phyloP scores from a whole-genome alignment of 148 eudicot species.

The Bassia scoparia region DNA sequence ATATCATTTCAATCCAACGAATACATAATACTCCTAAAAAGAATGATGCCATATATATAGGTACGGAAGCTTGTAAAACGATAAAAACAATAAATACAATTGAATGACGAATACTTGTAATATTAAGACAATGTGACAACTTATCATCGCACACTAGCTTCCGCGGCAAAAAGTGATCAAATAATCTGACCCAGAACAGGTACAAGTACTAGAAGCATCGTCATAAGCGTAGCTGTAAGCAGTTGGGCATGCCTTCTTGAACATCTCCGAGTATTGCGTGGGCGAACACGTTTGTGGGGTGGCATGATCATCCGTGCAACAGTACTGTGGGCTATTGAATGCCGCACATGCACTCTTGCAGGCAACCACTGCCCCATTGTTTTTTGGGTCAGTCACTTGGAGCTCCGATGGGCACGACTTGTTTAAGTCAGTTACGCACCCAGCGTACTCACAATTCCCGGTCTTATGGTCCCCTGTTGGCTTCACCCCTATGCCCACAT shows the following conservation, averaged over 20 bases:
- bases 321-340: constrained; percentile 53
- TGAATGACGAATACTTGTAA: too few species aligned
- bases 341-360: constrained; percentile 71
- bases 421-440: constrained; percentile 59
- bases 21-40: too few species aligned
- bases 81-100: too few species aligned
- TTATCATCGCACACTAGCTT: background rate
- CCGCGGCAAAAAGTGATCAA: constrained; percentile 71
- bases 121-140: too few species aligned
- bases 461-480: constrained; percentile 37
- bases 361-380: constrained; percentile 38
- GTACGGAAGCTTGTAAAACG: too few species aligned
- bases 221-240: constrained; percentile 91
- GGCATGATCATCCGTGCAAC: constrained; percentile 62
- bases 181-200: constrained; percentile 68
- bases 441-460: constrained; percentile 65
- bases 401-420: constrained; percentile 57
- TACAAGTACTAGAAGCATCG: constrained; percentile 71
- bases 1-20: too few species aligned
- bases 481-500: constrained; percentile 50
- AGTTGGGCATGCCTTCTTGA: constrained; percentile 75
- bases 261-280: constrained; percentile 53
- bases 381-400: constrained; percentile 19
- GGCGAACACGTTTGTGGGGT: constrained; percentile 59
- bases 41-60: too few species aligned